Evolutionary conservation across 2,329 filamentous ascomycete species (phyloP).

Genomic region (Sclerotinia spermophila): DNA sequence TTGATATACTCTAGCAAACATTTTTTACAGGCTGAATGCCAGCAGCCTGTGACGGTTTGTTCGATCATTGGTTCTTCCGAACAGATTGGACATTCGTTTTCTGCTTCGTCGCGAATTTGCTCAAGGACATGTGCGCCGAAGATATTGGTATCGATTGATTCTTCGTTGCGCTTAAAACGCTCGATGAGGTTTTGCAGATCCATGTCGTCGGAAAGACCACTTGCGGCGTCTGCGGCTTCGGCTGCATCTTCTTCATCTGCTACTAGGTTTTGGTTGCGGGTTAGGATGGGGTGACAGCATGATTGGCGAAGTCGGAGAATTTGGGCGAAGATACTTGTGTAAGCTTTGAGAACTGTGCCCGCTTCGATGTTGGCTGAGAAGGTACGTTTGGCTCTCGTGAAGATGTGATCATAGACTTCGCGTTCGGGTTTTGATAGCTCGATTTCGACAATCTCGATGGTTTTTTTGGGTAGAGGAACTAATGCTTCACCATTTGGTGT

Average conservation of each 20-base stretch:
- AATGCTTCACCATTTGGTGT: conserved; percentile 80
- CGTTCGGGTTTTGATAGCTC: conserved; percentile 81
- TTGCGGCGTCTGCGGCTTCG: conserved; percentile 70
- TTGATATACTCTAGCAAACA: conserved; percentile 89
- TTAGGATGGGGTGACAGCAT: conserved; percentile 89
- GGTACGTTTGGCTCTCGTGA: conserved; percentile 73
- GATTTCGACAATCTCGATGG: conserved; percentile 80
- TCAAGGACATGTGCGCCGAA: conserved; percentile 85
- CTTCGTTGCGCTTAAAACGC: conserved; percentile 70
- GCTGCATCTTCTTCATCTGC: conserved; percentile 85
- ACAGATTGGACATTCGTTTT: conserved; percentile 90
- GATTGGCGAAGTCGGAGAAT: conserved; percentile 88
- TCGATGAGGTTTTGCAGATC: conserved; percentile 83
- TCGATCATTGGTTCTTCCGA: conserved; percentile 94
- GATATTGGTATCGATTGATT: conserved; percentile 58
- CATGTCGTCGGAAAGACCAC: conserved; percentile 91
- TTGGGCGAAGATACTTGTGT: conserved; percentile 95
- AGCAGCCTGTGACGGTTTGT: conserved; percentile 91
- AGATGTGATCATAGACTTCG: conserved; percentile 91
- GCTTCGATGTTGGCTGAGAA: conserved; percentile 85
- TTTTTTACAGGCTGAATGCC: conserved; percentile 94
- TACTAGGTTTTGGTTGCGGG: conserved; percentile 78
- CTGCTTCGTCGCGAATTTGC: conserved; percentile 86
- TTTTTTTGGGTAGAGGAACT: conserved; percentile 77
- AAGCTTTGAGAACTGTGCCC: conserved; percentile 90